Percentiles rank a stretch among this genome's conserved stretches.
phyloP scores from a whole-genome alignment of 2,329 filamentous ascomycete genomes.

The Alternaria viburni region DNA sequence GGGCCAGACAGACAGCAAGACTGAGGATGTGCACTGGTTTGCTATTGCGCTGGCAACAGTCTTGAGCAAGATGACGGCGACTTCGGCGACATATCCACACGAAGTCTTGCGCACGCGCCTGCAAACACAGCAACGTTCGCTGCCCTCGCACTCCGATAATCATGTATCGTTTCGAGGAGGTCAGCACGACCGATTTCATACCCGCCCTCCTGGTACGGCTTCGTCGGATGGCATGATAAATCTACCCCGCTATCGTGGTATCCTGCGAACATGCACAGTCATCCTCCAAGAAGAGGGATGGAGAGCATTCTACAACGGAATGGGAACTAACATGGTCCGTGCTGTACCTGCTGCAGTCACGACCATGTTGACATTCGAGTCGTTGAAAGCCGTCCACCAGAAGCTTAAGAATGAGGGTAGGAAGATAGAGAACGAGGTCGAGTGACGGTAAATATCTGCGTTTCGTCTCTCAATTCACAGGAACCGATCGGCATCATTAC shows the following conservation, averaged over 20 bases:
- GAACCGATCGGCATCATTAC: constrained; percentile 13
- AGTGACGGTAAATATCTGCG: not conserved
- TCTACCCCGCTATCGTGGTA: constrained; percentile 70
- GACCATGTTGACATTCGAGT: constrained; percentile 97
- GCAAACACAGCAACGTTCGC: constrained; percentile 85
- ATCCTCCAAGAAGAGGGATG: constrained; percentile 93
- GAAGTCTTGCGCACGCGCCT: constrained; percentile 93
- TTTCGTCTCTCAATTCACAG: not conserved
- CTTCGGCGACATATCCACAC: constrained; percentile 94
- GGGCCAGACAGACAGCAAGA: constrained; percentile 68
- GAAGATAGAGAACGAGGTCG: constrained; percentile 27
- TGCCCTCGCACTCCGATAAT: constrained; percentile 55
- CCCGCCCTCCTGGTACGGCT: constrained; percentile 52
- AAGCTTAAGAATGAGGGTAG: constrained; percentile 61
- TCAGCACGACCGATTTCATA: constrained; percentile 48
- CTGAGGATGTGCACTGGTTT: constrained; percentile 73
- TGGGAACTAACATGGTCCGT: constrained; percentile 97
- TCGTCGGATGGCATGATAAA: constrained; percentile 66
- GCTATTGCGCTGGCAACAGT: constrained; percentile 90
- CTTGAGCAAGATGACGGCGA: constrained; percentile 91
- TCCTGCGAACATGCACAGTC: constrained; percentile 80
- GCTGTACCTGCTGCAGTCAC: constrained; percentile 95
- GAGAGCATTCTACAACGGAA: constrained; percentile 94
- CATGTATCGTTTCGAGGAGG: constrained; percentile 57
- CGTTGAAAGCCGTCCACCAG: constrained; percentile 61